Conservation (phyloP, 2,329 filamentous ascomycete genomes). For the Phyllachora maydis region DNA sequence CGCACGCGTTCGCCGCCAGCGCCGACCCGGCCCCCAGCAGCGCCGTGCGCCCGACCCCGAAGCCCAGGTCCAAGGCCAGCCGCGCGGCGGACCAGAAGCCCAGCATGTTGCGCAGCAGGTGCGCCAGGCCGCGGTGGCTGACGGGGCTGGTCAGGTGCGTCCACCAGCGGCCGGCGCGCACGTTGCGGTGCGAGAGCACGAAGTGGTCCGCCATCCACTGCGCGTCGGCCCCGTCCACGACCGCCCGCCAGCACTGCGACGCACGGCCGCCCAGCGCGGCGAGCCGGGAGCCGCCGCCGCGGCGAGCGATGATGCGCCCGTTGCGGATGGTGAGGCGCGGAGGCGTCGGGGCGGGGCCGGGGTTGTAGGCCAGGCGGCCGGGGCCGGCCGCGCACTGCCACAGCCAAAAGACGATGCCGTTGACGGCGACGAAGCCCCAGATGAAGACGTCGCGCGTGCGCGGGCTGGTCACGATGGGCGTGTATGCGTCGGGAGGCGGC, state of each 20-base stretch:
- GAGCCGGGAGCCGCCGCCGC: too few relatives aligned
- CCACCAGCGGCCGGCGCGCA: slow-evolving; percentile 7
- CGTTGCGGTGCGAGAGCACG: slow-evolving; percentile 5
- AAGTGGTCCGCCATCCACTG: slow-evolving; percentile 5
- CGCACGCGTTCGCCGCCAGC: slow-evolving; percentile 4
- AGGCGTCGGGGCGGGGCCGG: too few relatives aligned
- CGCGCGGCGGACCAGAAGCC: slow-evolving; percentile 3
- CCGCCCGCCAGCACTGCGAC: too few relatives aligned
- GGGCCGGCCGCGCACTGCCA: not conserved
- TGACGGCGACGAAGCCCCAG: slow-evolving; percentile 4
- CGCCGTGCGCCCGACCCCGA: slow-evolving; percentile 3
- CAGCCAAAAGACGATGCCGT: slow-evolving; percentile 1
- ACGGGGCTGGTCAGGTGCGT: slow-evolving; percentile 7
- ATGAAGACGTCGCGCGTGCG: slow-evolving; percentile 1
- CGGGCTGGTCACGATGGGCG: too few relatives aligned
- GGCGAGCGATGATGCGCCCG: not conserved
- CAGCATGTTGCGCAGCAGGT: slow-evolving; percentile 8
- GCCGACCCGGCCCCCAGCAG: slow-evolving; percentile 6
- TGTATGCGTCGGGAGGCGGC: too few relatives aligned
- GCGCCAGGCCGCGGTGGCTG: slow-evolving; percentile 5
- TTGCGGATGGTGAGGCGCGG: not conserved
- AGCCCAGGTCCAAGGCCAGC: slow-evolving; percentile 3
- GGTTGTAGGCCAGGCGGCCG: too few relatives aligned
- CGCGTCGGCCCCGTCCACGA: too few relatives aligned
- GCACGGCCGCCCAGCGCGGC: too few relatives aligned